phyloP scores from a whole-genome alignment of 2,329 filamentous ascomycete genomes.

The Beauveria brongniartii region DNA sequence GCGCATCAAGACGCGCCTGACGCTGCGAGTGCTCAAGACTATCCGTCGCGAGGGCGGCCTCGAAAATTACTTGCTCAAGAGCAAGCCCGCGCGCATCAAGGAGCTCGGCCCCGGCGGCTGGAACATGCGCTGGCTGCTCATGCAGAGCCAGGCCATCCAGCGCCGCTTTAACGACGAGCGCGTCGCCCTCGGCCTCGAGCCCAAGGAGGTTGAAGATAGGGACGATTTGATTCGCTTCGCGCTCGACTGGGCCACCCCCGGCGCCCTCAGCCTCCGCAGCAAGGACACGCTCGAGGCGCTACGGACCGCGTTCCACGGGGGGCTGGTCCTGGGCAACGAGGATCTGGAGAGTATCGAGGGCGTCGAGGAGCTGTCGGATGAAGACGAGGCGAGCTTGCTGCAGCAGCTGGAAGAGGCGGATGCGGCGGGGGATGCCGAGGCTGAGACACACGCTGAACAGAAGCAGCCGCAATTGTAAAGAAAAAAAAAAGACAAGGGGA shows the following conservation, averaged over 20 bases:
- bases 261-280: slow-evolving; percentile 28
- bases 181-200: slow-evolving; percentile 51
- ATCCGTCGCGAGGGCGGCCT: slow-evolving; percentile 83
- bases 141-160: slow-evolving; percentile 65
- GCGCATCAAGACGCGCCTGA: slow-evolving; percentile 60
- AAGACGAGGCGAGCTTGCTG: slow-evolving; percentile 26
- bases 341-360: slow-evolving; percentile 18
- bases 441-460: slow-evolving; percentile 13
- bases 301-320: slow-evolving; percentile 28
- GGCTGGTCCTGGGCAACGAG: slow-evolving; percentile 32
- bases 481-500: slow-evolving; percentile 2
- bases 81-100: slow-evolving; percentile 68
- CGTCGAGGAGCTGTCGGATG: slow-evolving; percentile 31
- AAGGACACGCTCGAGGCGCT: slow-evolving; percentile 31
- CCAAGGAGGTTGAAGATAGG: slow-evolving; percentile 27
- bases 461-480: slow-evolving; percentile 12
- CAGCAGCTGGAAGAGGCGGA: slow-evolving; percentile 25
- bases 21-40: slow-evolving; percentile 59
- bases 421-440: slow-evolving; percentile 16
- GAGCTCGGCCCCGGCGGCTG: slow-evolving; percentile 87
- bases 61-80: slow-evolving; percentile 82
- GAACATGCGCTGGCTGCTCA: slow-evolving; percentile 80
- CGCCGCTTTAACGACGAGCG: slow-evolving; percentile 59
- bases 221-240: slow-evolving; percentile 33
- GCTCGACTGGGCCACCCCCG: slow-evolving; percentile 34